A percentile compares a stretch with the other conserved stretches of the same genome.
phyloP scores from a whole-genome alignment of 768 basidiomycete genomes.

The Inosperma sp. region DNA sequence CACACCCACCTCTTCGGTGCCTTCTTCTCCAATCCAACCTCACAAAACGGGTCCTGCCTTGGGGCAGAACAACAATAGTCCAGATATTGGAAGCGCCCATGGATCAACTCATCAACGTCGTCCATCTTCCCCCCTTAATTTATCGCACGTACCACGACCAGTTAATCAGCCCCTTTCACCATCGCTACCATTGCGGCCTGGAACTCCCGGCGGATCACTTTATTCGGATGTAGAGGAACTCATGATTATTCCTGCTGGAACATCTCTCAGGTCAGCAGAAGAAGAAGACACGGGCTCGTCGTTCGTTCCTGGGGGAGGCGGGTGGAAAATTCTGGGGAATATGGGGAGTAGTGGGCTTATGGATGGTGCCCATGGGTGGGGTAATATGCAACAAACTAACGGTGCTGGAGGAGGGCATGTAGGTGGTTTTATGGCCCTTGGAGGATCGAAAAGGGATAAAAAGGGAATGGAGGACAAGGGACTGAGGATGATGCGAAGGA shows the following conservation, averaged over 20 bases:
- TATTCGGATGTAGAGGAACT: slow-evolving; percentile 44
- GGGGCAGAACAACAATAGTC: not conserved
- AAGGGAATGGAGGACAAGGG: slow-evolving; percentile 30
- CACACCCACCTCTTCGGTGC: slow-evolving; percentile 4
- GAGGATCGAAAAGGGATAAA: slow-evolving; percentile 15
- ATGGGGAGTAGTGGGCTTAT: not conserved
- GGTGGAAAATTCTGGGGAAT: slow-evolving; percentile 46
- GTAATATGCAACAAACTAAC: not conserved
- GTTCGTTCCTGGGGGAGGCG: slow-evolving; percentile 32
- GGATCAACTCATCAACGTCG: not conserved
- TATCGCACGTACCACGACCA: not conserved
- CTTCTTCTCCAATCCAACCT: slow-evolving; percentile 6
- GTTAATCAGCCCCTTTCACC: not conserved
- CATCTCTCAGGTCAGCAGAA: slow-evolving; percentile 15
- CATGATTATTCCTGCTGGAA: slow-evolving; percentile 35
- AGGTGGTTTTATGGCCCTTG: slow-evolving; percentile 19
- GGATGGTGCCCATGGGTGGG: slow-evolving; percentile 14
- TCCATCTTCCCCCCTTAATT: slow-evolving; percentile 5
- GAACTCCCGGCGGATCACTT: slow-evolving; percentile 16
- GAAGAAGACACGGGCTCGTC: slow-evolving; percentile 46
- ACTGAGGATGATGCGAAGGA: slow-evolving; percentile 46
- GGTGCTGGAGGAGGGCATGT: not conserved
- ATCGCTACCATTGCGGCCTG: not conserved
- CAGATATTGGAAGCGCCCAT: slow-evolving; percentile 6
- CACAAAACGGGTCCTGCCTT: not conserved